Evolutionary conservation across 176 grass and related monocot species (phyloP), one percentile per base, ranked within the genome.

Genomic region (Thalia dealbata): DNA sequence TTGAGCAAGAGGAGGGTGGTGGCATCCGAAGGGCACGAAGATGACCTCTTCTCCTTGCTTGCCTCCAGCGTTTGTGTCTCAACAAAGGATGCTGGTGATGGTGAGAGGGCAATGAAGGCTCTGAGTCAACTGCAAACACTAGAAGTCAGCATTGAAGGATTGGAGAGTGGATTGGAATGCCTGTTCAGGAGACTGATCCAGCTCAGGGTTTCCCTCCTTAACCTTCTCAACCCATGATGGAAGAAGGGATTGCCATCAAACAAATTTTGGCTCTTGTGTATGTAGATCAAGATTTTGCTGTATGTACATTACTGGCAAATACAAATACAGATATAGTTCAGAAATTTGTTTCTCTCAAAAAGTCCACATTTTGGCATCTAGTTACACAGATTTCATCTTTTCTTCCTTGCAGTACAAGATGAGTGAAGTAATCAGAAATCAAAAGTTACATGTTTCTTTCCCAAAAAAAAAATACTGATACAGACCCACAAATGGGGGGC

Each of bases 131-230:
- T 83, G 46, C 9, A 77, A 25, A 26, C 1, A 18, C 23, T 81
- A 58, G 75, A 84, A 74, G 25, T 72, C 45, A 48, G 77, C 75
- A 81, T 81, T 71, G 27, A 10, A 64, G 50, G 64, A 64, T 63
- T 78, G 6, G 75, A 78, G 50, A 43, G 23, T 25, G 51, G 64
- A 81, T 28, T 71, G 18, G 71, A 64, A 11, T 75, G 35, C 73
- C 45, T 78, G 64, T 88, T 78, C 75, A 78, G 58, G 66, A 80
- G 14, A 46, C 35, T 81, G 56, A 75, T 68, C 71, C 75, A 75
- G 42, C 50, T 25, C 52, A 72, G 56, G 66, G 82, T 81, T 22
- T 72, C 78, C 30, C 32, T 84, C 25, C 61, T 81, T 21, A 84
- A 88, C 27, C 69, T 64, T 45, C 76, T 76, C 18, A 79, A 59